phyloP scores from a whole-genome alignment of 352 stramenopile genomes.

The Globisporangium alternatum region DNA sequence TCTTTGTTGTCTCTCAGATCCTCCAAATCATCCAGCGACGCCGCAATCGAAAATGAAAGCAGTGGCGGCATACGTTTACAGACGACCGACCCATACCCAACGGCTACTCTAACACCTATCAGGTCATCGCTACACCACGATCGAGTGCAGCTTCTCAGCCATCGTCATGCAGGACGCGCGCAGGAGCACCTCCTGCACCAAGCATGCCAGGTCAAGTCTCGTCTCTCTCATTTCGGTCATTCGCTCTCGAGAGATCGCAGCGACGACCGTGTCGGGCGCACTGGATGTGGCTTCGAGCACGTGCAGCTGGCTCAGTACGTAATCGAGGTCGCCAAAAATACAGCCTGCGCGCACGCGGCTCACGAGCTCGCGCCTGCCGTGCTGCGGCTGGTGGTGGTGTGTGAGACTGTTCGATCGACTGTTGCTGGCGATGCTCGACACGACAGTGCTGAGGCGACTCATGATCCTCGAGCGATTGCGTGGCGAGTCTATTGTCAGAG shows the following conservation, averaged over 20 bases:
- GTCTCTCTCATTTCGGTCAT: conserved; percentile 26
- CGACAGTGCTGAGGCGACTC: conserved; percentile 4
- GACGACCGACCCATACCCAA: not conserved
- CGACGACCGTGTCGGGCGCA: conserved; percentile 34
- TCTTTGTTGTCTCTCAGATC: conserved; percentile 25
- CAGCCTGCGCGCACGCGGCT: conserved; percentile 49
- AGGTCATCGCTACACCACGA: conserved; percentile 18
- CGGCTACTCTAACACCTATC: not conserved
- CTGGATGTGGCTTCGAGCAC: conserved; percentile 46
- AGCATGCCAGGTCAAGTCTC: conserved; percentile 37
- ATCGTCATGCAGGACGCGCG: conserved; percentile 59
- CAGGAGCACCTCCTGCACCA: conserved; percentile 55
- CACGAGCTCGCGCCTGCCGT: conserved; percentile 33
- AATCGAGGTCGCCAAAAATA: conserved; percentile 72
- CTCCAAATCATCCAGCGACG: conserved; percentile 62
- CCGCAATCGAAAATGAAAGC: conserved; percentile 28
- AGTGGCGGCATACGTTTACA: not conserved
- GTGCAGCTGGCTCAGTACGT: conserved; percentile 45
- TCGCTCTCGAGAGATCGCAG: conserved; percentile 31
- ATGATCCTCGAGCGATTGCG: not conserved
- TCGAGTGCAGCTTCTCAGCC: conserved; percentile 40
- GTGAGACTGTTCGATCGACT: not conserved
- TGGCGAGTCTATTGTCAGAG: conserved; percentile 8
- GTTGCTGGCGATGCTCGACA: conserved; percentile 3
- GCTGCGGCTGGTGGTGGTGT: conserved; percentile 7